These are phyloP conservation scores for Lathyrus aphaca DNA, from an alignment of 306 rosid genomes.

Conservation along the genomic window DNA sequence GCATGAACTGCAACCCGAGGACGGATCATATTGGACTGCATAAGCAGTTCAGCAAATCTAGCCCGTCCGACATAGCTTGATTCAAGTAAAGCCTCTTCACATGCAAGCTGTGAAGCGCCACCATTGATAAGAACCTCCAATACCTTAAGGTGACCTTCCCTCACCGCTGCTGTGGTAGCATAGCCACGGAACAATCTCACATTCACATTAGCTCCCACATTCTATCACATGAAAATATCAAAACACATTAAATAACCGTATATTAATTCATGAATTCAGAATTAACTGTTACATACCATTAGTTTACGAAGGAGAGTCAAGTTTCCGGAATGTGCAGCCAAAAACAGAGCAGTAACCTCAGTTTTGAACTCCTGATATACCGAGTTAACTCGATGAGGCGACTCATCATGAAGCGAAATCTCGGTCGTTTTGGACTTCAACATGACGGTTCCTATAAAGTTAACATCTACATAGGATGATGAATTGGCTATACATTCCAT, in stretches of 20 bases:
- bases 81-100: slow-evolving; percentile 77
- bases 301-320: slow-evolving; percentile 51
- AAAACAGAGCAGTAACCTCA: slow-evolving; percentile 67
- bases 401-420: slow-evolving; percentile 54
- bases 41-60: slow-evolving; percentile 53
- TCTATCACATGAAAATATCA: slow-evolving; percentile 40
- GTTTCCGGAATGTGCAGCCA: slow-evolving; percentile 66
- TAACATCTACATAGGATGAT: slow-evolving; percentile 56
- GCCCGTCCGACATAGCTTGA: slow-evolving; percentile 58
- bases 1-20: slow-evolving; percentile 55
- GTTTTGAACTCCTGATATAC: slow-evolving; percentile 66
- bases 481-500: slow-evolving; percentile 41
- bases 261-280: no score
- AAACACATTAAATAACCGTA: neutral
- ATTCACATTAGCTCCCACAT: slow-evolving; percentile 61
- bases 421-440: slow-evolving; percentile 60
- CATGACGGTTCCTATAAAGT: slow-evolving; percentile 64
- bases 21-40: slow-evolving; percentile 59
- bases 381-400: slow-evolving; percentile 52
- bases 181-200: slow-evolving; percentile 62
- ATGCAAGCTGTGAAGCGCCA: slow-evolving; percentile 63
- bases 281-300: slow-evolving; percentile 55
- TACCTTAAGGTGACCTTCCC: slow-evolving; percentile 54
- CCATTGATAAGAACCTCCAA: slow-evolving; percentile 57
- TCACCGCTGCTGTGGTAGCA: slow-evolving; percentile 62